A percentile compares a stretch with the other conserved stretches of the same genome.
phyloP scores from a whole-genome alignment of 2,329 filamentous ascomycete species.

The Rhynchosporium graminicola region DNA sequence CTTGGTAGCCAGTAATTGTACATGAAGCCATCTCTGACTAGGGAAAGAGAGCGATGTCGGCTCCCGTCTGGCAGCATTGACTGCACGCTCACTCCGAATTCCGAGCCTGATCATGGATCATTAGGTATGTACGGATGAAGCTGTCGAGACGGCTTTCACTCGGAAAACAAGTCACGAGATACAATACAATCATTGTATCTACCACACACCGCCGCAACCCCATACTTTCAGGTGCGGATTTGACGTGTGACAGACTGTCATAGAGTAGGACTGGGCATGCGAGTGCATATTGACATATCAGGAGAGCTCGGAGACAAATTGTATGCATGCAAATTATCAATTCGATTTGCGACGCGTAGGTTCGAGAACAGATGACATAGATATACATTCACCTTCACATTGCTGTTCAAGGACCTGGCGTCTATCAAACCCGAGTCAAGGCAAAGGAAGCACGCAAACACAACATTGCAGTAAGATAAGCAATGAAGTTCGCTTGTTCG shows the following conservation, averaged over 20 bases:
- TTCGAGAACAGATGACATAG: not conserved
- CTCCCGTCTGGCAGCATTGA: not conserved
- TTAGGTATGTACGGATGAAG: not conserved
- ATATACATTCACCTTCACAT: not conserved
- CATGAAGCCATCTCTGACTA: slow-evolving; percentile 1
- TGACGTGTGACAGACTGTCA: slow-evolving; percentile 2
- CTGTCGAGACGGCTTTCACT: not conserved
- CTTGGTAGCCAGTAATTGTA: not conserved
- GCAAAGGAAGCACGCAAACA: not conserved
- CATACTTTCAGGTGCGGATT: not conserved
- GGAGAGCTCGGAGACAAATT: not conserved
- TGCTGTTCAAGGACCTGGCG: not conserved
- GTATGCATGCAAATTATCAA: not conserved
- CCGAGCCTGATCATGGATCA: not conserved
- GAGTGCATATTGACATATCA: not conserved
- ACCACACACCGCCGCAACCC: not conserved
- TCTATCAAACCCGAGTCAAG: slow-evolving; percentile 1
- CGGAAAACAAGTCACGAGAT: not conserved
- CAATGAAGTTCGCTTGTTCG: not conserved
- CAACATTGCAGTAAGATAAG: not conserved
- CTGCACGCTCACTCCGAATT: not conserved
- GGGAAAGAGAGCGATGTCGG: not conserved
- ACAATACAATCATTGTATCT: not conserved
- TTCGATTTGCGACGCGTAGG: not conserved
- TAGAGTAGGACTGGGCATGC: not conserved